phyloP scores from a whole-genome alignment of 345 rosid species.

The Passiflora organensis region DNA sequence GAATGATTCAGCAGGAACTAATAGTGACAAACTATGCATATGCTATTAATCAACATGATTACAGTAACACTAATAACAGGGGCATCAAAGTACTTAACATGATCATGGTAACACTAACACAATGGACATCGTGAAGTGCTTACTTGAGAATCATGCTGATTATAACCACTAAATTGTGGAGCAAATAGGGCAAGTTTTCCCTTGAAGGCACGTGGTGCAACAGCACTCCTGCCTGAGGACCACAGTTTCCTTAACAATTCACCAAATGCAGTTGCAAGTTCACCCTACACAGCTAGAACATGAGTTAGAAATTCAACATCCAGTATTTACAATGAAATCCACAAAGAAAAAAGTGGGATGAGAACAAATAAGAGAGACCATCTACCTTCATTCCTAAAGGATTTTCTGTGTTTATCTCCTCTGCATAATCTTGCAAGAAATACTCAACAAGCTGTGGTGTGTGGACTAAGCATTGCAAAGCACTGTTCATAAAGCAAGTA shows the following conservation, averaged over 20 bases:
- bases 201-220: conserved; percentile 77
- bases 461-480: conserved; percentile 89
- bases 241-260: conserved; percentile 77
- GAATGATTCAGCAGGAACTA: background rate
- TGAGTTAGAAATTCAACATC: conserved; percentile 23
- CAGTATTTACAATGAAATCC: background rate
- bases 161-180: conserved; percentile 95
- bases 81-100: conserved; percentile 28
- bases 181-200: conserved; percentile 82
- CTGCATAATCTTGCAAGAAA: conserved; percentile 71
- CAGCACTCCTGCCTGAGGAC: conserved; percentile 56
- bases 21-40: background rate
- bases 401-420: conserved; percentile 72
- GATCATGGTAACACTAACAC: background rate
- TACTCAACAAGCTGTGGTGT: conserved; percentile 77
- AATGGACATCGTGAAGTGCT: conserved; percentile 16
- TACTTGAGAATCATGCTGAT: conserved; percentile 98
- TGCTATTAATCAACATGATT: background rate
- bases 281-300: conserved; percentile 60
- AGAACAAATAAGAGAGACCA: conserved; percentile 15
- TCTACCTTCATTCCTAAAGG: conserved; percentile 90
- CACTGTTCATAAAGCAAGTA: conserved; percentile 95
- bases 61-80: background rate
- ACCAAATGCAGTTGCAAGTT: conserved; percentile 86
- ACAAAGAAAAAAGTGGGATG: conserved; percentile 4